Evolutionary conservation across 176 grass and related monocot genomes (phyloP).

Genomic region (Aegilops bicornis): DNA sequence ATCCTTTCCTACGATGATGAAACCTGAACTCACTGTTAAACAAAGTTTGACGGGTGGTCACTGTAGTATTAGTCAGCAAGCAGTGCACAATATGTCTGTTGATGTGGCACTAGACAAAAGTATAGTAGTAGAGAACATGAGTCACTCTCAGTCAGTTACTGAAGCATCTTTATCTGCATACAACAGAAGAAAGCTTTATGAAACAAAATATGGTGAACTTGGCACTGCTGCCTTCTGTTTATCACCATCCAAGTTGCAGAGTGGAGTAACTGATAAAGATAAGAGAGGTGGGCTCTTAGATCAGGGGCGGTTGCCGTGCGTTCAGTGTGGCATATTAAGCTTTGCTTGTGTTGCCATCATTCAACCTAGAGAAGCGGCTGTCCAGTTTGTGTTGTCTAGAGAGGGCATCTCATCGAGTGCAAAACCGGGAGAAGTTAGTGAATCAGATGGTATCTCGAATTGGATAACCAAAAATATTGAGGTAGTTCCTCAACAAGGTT

Average conservation of each 20-base stretch:
- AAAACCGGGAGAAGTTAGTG: conserved; percentile 48
- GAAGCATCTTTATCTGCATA: conserved; percentile 33
- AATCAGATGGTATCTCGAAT: conserved; percentile 42
- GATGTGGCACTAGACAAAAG: conserved; percentile 36
- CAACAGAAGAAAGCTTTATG: conserved; percentile 50
- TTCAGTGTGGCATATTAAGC: conserved; percentile 95
- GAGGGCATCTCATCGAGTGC: conserved; percentile 34
- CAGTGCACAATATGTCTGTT: conserved; percentile 41
- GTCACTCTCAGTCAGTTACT: conserved; percentile 34
- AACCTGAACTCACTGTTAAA: conserved; percentile 50
- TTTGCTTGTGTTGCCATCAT: conserved; percentile 91
- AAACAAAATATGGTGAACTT: conserved; percentile 56
- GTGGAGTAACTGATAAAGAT: conserved; percentile 35
- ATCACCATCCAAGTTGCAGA: conserved; percentile 55
- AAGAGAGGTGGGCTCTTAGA: conserved; percentile 63
- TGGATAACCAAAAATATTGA: conserved; percentile 35
- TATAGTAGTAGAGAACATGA: conserved; percentile 29
- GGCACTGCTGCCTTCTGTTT: conserved; percentile 38
- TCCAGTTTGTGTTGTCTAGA: conserved; percentile 67
- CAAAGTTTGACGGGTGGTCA: conserved; percentile 50
- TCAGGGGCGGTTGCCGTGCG: conserved; percentile 88
- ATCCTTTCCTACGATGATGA: conserved; percentile 32
- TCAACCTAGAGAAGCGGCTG: conserved; percentile 77
- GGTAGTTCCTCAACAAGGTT: conserved; percentile 56
- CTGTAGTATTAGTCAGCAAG: conserved; percentile 46